Percentiles rank a stretch among this genome's conserved stretches.
These are phyloP conservation scores for Cenchrus purpureus DNA, from an alignment of 176 grass and related monocot species.

Conservation along the genomic window DNA sequence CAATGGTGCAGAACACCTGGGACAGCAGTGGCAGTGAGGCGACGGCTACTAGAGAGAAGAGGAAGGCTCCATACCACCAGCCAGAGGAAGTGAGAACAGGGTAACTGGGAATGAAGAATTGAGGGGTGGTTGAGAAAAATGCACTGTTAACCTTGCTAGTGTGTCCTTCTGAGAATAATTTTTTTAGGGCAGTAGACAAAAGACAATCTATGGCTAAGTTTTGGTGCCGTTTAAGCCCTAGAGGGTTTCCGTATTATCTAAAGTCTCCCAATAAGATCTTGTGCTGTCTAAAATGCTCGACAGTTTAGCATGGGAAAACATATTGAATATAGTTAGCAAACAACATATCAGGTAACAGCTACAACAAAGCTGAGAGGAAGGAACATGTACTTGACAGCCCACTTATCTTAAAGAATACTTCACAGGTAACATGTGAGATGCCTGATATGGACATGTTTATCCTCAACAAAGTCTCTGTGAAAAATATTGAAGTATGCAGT, in stretches of 20 bases:
- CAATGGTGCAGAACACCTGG: not conserved
- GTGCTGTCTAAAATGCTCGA: too few species aligned
- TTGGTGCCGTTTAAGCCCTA: not conserved
- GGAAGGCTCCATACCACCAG: not conserved
- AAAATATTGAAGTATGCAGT: not conserved
- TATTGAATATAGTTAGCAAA: not conserved
- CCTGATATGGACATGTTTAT: not conserved
- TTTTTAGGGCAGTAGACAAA: not conserved
- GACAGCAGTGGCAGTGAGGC: not conserved
- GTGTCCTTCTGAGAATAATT: not conserved
- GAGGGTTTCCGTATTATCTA: not conserved
- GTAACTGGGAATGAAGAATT: not conserved
- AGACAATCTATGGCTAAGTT: not conserved
- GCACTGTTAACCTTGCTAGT: not conserved
- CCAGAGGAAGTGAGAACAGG: not conserved
- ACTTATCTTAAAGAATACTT: not conserved
- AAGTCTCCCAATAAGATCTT: not conserved
- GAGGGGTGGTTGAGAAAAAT: not conserved
- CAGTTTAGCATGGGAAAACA: not conserved
- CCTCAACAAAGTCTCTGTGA: not conserved
- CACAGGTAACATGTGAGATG: constrained; percentile 10
- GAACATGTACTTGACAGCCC: not conserved
- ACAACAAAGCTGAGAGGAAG: not conserved
- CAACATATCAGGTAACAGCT: not conserved
- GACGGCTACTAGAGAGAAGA: not conserved